Conservation (phyloP, 352 stramenopile genomes). For the Globisporangium middletonii region DNA sequence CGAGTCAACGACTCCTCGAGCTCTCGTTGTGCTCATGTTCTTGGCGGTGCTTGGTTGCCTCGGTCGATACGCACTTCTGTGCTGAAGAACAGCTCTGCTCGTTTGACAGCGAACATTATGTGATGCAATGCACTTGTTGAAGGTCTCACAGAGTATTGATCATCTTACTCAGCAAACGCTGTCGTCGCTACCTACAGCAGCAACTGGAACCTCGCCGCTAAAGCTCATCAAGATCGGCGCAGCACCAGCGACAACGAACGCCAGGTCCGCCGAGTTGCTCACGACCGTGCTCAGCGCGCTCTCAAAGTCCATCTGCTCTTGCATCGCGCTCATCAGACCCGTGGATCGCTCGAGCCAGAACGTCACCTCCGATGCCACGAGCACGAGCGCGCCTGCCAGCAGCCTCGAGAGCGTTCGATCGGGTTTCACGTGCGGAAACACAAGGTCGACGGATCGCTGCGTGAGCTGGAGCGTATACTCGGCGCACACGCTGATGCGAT, state of each 20-base stretch:
- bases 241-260: slow-evolving; percentile 14
- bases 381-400: slow-evolving; percentile 8
- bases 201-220: background rate
- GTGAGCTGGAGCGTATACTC: slow-evolving; percentile 14
- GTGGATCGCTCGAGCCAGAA: slow-evolving; percentile 19
- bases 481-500: slow-evolving; percentile 5
- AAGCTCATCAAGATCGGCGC: slow-evolving; percentile 9
- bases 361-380: slow-evolving; percentile 9
- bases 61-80: no score
- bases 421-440: slow-evolving; percentile 9
- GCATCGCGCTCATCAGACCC: slow-evolving; percentile 12
- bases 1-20: no score
- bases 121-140: background rate
- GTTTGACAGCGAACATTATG: background rate
- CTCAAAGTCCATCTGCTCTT: slow-evolving; percentile 28
- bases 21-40: no score
- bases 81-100: no score
- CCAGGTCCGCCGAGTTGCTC: slow-evolving; percentile 17
- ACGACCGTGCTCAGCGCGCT: slow-evolving; percentile 19
- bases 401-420: background rate
- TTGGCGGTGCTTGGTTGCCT: no score
- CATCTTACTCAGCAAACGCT: background rate
- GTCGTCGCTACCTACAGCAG: background rate
- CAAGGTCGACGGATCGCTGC: slow-evolving; percentile 11
- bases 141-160: background rate